Evolutionary conservation across 2,329 filamentous ascomycete species (phyloP), one percentile per base, ranked within the genome.

Genomic region (Didymella keratinophila): DNA sequence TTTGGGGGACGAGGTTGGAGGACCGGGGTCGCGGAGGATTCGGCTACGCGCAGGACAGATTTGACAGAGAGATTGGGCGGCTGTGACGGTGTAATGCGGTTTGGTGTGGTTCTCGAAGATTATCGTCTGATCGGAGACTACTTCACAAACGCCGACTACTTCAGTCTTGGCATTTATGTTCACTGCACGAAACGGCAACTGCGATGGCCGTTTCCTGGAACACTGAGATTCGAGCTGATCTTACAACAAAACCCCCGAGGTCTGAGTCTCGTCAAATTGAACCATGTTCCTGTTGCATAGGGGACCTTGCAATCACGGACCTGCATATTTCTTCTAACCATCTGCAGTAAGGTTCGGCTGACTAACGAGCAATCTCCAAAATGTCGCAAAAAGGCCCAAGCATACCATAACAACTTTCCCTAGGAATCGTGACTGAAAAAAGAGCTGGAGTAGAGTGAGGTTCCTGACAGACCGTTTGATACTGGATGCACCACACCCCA

Each of bases 91-190:
- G 20, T 23, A 41, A 52, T 52, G 42, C 47, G 25, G 18, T 32
- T 39, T 14, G 20, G 30, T 5, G 37, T 20, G 30, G 9, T 28
- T 10, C 21, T 46, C 25, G 8, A 52, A 49, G 57, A 52, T 49
- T 52, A 52, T 60, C 57, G 52, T 60, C 25, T 44, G 42, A 60
- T 60, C 57, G 52, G 47, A 30, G 39, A 25, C 36, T 56, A 37
- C 32, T 36, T 8, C 27, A 39, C 41, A 41, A 60, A 43, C 47
- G 47, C 52, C 52, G 57, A 55, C 42, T 4, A 45, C 23, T 32
- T 16, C n/a, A 23, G 49, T 54, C 56, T 58, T 58, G 49, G 50
- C 56, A 30, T 36, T 48, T n/a, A n/a, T n/a, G n/a, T n/a, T n/a
- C n/a, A n/a, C n/a, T n/a, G n/a, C n/a, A n/a, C n/a, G n/a, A n/a